A percentile compares a stretch with the other conserved stretches of the same genome.
These are phyloP conservation scores for Fusarium xylarioides DNA, from an alignment of 2,329 filamentous ascomycete genomes.

Conservation along the genomic window DNA sequence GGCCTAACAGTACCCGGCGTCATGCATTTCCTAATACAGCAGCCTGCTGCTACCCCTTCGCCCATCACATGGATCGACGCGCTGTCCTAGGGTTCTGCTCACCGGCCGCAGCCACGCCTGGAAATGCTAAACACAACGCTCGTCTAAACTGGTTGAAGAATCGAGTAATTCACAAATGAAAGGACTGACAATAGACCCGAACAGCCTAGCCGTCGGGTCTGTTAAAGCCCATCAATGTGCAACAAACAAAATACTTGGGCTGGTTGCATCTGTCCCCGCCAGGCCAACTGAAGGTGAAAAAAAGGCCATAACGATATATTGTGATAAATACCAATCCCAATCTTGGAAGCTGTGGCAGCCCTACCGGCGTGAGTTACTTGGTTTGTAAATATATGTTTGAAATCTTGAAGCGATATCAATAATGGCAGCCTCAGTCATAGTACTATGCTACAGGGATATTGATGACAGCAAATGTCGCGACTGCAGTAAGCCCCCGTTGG, in stretches of 20 bases:
- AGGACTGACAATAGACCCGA: not conserved
- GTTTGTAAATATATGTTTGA: not conserved
- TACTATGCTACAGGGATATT: conserved; percentile 11
- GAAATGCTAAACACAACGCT: conserved; percentile 10
- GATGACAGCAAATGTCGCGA: conserved; percentile 22
- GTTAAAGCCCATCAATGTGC: conserved; percentile 24
- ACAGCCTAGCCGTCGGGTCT: not conserved
- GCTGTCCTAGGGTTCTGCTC: conserved; percentile 33
- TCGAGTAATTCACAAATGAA: not conserved
- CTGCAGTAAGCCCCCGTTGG: conserved; percentile 13
- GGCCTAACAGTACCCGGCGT: conserved; percentile 34
- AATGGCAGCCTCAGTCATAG: not conserved
- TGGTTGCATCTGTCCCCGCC: conserved; percentile 19
- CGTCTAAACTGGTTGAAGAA: not conserved
- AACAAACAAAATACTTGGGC: conserved; percentile 11
- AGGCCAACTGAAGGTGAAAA: conserved; percentile 1
- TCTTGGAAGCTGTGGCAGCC: not conserved
- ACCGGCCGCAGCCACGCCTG: conserved; percentile 41
- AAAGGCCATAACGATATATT: conserved; percentile 7
- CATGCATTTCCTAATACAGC: conserved; percentile 43
- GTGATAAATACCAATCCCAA: not conserved
- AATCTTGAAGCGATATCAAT: not conserved
- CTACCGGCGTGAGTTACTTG: not conserved
- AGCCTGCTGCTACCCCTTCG: conserved; percentile 36
- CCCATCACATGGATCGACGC: conserved; percentile 41